Evolutionary conservation across 2,329 filamentous ascomycete species (phyloP), one percentile per base, ranked within the genome.

Genomic region (Helicocarpus griseus): DNA sequence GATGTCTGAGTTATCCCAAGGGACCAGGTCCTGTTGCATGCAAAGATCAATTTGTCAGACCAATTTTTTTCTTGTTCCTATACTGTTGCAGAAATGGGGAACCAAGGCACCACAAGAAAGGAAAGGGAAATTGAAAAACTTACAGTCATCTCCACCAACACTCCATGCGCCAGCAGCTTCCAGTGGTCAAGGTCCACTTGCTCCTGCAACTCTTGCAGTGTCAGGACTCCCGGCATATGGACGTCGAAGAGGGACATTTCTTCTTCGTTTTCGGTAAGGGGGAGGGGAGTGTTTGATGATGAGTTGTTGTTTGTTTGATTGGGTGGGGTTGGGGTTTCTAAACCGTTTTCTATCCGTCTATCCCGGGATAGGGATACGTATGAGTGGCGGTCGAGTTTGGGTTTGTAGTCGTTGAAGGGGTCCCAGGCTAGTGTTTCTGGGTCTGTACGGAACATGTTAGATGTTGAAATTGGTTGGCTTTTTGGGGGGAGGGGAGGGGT

Each of bases 341-440:
- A 45, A 33, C 52, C 50, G 28, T 51, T 50, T 48, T 52, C 54
- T 28, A 50, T 41, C 52, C 54, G 54, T 22, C 50, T 58, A 28
- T 75, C 72, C 26, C 60, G 62, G 1, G 71, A 71, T 6, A 73
- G 61, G 7, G 73, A 75, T 13, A 76, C 69, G 53, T 75, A 76
- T 53, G 64, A 61, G 26, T 65, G 64, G 26, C 65, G 58, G 53
- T 74, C 67, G 17, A 77, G 66, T 51, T 71, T 71, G 31, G 65
- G 53, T 6, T 63, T 54, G 29, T 74, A 58, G 36, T 71, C 66
- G 19, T 68, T 68, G 48, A 75, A 65, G 1, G 67, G 65, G 41
- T 73, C 63, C 73, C 73, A 77, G 26, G 61, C 59, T 50, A 68
- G 56, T n/a, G 63, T 69, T 60, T 75, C 71, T 1, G 73, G 73